A percentile compares a stretch with the other conserved stretches of the same genome.
These are phyloP conservation scores for Solanum bukasovii DNA, from an alignment of 257 asterid genomes.

Conservation along the genomic window DNA sequence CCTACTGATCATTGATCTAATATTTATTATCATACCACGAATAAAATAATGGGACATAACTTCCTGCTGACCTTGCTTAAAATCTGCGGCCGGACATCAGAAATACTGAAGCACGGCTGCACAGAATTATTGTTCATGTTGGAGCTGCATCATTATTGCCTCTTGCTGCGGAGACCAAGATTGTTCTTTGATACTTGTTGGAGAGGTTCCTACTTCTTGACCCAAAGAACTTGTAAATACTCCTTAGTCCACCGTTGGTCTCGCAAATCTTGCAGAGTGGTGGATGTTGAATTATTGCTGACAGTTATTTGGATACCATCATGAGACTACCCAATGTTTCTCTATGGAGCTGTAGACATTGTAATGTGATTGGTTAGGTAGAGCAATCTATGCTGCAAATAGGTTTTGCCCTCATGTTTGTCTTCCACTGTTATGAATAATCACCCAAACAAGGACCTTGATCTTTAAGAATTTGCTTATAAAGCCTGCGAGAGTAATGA, in stretches of 20 bases:
- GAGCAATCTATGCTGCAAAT: neutral
- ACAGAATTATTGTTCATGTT: conserved; percentile 79
- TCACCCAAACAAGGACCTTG: neutral
- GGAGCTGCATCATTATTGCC: conserved; percentile 91
- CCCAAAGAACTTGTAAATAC: neutral
- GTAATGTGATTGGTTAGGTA: neutral
- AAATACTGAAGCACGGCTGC: conserved; percentile 74
- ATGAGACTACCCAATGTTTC: neutral
- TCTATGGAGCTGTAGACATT: neutral
- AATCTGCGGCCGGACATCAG: conserved; percentile 64
- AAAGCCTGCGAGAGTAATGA: neutral
- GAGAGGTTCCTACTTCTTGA: neutral
- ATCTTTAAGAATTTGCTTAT: neutral
- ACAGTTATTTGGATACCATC: neutral
- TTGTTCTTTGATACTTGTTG: conserved; percentile 48
- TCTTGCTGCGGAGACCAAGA: conserved; percentile 91
- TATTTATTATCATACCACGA: neutral
- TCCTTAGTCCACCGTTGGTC: neutral
- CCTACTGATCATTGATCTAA: neutral
- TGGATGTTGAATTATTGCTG: neutral
- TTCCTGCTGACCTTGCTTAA: neutral
- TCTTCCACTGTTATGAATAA: neutral
- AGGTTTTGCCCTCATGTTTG: neutral
- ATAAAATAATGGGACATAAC: neutral
- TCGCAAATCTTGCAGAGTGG: neutral